Evolutionary conservation across 1,284 basidiomycete species (phyloP).

Genomic region (Paramarasmius palmivorus): DNA sequence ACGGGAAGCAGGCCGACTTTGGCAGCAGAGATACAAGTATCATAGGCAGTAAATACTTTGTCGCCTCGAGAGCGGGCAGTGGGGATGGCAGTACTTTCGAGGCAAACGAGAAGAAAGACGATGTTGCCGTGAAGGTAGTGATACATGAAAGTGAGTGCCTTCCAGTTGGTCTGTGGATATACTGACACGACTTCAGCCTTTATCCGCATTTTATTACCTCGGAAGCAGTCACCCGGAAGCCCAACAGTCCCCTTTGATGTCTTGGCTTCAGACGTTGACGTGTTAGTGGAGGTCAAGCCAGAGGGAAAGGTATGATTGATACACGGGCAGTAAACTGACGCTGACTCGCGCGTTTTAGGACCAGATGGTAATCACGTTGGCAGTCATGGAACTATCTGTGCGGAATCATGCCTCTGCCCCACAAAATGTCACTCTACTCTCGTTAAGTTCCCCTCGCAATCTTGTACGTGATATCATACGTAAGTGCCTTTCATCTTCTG

Average conservation of each 20-base stretch:
- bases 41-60: conserved; percentile 84
- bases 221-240: conserved; percentile 19
- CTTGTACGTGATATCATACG: conserved; percentile 43
- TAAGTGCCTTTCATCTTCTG: conserved; percentile 3
- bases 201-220: conserved; percentile 34
- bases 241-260: conserved; percentile 53
- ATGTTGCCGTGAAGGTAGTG: conserved; percentile 52
- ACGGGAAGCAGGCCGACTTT: conserved; percentile 32
- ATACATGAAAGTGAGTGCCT: conserved; percentile 54
- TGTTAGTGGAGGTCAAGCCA: conserved; percentile 66
- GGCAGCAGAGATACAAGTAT: conserved; percentile 65
- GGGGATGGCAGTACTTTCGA: conserved; percentile 37
- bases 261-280: conserved; percentile 61
- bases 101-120: conserved; percentile 30
- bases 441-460: conserved; percentile 50
- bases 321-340: neutral
- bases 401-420: conserved; percentile 42
- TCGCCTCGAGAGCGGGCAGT: conserved; percentile 51
- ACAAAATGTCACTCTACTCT: conserved; percentile 42
- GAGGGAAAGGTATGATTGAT: conserved; percentile 58
- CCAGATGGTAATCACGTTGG: conserved; percentile 67
- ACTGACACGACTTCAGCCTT: conserved; percentile 31
- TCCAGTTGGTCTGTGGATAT: conserved; percentile 2
- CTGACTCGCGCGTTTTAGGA: conserved; percentile 44
- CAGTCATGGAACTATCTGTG: conserved; percentile 62